Base-by-base conservation (phyloP, 2,329 filamentous ascomycete species). In the Alternaria alternata region DNA sequence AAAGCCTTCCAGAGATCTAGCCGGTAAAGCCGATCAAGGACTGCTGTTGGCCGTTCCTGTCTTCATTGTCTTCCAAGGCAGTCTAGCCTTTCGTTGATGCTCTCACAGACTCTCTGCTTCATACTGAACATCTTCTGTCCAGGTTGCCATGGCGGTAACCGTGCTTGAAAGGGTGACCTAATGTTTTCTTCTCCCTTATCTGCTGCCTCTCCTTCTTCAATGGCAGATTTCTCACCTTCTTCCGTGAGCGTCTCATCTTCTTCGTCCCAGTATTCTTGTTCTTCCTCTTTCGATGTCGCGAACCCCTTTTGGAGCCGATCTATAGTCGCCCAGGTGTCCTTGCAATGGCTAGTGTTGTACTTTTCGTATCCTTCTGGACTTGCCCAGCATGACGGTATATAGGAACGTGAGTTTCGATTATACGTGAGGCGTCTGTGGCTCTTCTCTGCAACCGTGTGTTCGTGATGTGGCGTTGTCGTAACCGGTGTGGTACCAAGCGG, bases 291-390 rank as follows among this genome's bases (percentile, higher is more conserved):
- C 7, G 16, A 1, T 24, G 18, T 14, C 46, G 46, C 30, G 4
- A 48, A 36, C 8, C 12, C 7, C 18, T 32, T 36, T 22, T 48
- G 30, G 30, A 48, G 46, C 30, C 14, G 30, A 22, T 48, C 30
- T 24, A 48, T 18, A 36, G 46, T 48, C 30, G 46, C 46, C 30
- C 46, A 48, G n/a, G 46, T 26, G 34, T 12, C 22, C 34, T 41
- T 51, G 34, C 16, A 61, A 47, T 51, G 59, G 30, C 65, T 66
- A 1, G 64, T 64, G 6, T 68, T 34, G 5, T 51, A 14, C n/a
- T 68, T 68, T 41, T 59, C 53, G 24, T 55, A 61, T 1, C 62
- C 62, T 9, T 58, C 39, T 9, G 57, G 66, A 30, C 54, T 60
- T 16, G 57, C 41, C 66, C 64, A 68, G 0, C 53, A 52, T 18